These are phyloP conservation scores for Sporobolomyces phaffii DNA, from an alignment of 768 basidiomycete genomes.

Conservation along the genomic window DNA sequence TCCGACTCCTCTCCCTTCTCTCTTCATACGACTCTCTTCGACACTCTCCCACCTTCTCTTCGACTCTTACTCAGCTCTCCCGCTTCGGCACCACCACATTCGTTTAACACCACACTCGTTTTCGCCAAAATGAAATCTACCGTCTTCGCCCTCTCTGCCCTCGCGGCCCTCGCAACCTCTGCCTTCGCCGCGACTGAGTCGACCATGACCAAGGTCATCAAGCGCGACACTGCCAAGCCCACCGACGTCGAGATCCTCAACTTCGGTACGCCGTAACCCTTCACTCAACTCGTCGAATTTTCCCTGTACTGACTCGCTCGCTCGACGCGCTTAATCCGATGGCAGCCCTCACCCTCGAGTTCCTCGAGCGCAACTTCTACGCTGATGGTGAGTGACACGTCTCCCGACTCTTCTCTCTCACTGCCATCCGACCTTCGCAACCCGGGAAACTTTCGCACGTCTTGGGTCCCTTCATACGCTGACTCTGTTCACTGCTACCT, in stretches of 20 bases:
- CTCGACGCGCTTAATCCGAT: neutral
- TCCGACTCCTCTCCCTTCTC: neutral
- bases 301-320: neutral
- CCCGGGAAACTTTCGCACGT: too few relatives aligned
- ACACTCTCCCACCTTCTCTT: too few relatives aligned
- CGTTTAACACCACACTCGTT: too few relatives aligned
- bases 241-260: conserved; percentile 32
- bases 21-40: neutral
- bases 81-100: conserved; percentile 6
- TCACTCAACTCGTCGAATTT: too few relatives aligned
- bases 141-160: conserved; percentile 18
- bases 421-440: neutral
- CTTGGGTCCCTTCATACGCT: too few relatives aligned
- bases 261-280: conserved; percentile 18
- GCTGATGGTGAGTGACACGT: neutral
- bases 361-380: conserved; percentile 24
- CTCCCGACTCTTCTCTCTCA: too few relatives aligned
- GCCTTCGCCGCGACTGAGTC: conserved; percentile 5
- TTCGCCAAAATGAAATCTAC: conserved; percentile 10
- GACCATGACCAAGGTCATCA: conserved; percentile 5
- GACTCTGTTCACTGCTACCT: neutral
- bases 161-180: conserved; percentile 10
- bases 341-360: conserved; percentile 28
- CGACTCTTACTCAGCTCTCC: neutral
- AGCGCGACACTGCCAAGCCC: conserved; percentile 10